Base-by-base conservation (phyloP, 2,329 filamentous ascomycete genomes). In the Monilinia fructigena region DNA sequence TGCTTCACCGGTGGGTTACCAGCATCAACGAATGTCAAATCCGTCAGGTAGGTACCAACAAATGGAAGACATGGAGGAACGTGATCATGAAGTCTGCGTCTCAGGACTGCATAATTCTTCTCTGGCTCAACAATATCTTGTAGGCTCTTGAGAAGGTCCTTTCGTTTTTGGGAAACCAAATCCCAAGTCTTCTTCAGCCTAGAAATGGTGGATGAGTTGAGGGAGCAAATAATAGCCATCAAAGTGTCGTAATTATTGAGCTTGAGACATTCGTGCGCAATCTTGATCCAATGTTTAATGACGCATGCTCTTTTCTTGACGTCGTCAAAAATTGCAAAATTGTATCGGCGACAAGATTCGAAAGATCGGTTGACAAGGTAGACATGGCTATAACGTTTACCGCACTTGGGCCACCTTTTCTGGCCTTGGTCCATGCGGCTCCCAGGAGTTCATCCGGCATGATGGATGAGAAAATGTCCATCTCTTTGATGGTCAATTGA, bases 261-360 rank as follows among this genome's bases (percentile, higher is more conserved):
- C 74, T 95, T 91, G 6, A 96, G 82, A 71, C 92, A 96, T 73
- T 91, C 91, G 72, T 90, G 85, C 0, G 92, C 92, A 72, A 98
- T 88, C 82, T 98, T 99, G 76, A 97, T 91, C 95, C 95, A 99
- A 73, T 98, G 93, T 81, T 99, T 98, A 80, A 99, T 95, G 63
- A 93, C 86, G 1, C 85, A 81, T 0, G 95, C 94, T 35, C 95
- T 87, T 81, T 94, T 96, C 85, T 98, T 98, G 35, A 90, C 88
- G 76, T 98, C 95, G n/a, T 91, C 85, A 66, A 92, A 85, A n/a
- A n/a, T 66, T 91, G 87, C 18, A 99, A 84, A 72, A 99, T 96
- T 0, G 91, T 96, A 76, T 98, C 94, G 0, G 92, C 91, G 14
- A 99, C 95, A 50, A 98, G 81, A 74, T 97, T 95, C 5, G 94